These are phyloP conservation scores for Aphanomyces invadans DNA, from an alignment of 352 stramenopile species.

Conservation along the genomic window DNA sequence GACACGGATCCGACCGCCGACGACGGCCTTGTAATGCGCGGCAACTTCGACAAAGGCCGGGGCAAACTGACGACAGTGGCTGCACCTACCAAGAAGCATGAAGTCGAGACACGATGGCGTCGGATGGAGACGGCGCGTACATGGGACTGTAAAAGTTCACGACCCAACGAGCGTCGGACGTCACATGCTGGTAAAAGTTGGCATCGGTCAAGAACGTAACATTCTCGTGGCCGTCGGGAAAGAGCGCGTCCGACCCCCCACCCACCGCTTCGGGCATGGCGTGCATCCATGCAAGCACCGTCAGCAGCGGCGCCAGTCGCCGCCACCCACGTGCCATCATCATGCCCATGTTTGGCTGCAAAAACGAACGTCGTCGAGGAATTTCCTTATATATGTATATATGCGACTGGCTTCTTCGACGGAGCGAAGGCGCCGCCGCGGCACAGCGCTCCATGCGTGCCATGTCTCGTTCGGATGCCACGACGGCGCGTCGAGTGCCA, in stretches of 20 bases:
- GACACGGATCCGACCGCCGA: conserved; percentile 58
- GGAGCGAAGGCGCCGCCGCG: too few relatives aligned
- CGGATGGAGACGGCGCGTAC: conserved; percentile 35
- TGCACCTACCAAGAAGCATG: conserved; percentile 39
- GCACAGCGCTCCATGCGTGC: too few relatives aligned
- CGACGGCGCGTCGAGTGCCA: too few relatives aligned
- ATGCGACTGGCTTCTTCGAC: too few relatives aligned
- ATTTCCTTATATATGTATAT: too few relatives aligned
- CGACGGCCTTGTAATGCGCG: conserved; percentile 61
- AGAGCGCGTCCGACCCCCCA: conserved; percentile 46
- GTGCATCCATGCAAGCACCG: too few relatives aligned
- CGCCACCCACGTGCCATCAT: too few relatives aligned
- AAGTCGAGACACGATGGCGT: conserved; percentile 23
- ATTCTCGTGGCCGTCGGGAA: conserved; percentile 64
- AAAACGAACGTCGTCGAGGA: too few relatives aligned
- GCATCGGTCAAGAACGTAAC: conserved; percentile 79
- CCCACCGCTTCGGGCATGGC: too few relatives aligned
- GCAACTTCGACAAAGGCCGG: conserved; percentile 49
- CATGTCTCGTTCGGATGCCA: too few relatives aligned
- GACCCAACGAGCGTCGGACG: conserved; percentile 69
- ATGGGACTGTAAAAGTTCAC: conserved; percentile 81
- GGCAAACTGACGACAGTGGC: conserved; percentile 72
- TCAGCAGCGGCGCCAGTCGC: too few relatives aligned
- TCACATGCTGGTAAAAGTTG: conserved; percentile 71
- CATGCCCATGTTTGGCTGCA: too few relatives aligned